Conservation (phyloP, 345 rosid genomes). For the Hirschfeldia incana region DNA sequence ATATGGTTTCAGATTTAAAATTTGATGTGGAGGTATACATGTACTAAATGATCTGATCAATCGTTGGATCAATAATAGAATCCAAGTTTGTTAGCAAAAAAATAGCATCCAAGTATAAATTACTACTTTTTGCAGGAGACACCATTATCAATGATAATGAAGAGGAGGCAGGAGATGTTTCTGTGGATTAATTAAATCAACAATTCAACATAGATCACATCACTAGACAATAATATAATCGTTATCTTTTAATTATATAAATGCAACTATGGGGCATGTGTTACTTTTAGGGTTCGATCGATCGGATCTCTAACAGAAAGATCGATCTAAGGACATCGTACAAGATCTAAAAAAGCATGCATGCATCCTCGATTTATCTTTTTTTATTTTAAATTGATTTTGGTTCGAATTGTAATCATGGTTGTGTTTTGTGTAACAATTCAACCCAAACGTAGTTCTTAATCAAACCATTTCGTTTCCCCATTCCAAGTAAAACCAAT, state of each 20-base stretch:
- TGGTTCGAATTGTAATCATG: not conserved
- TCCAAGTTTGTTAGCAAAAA: too few species aligned
- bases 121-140: not conserved
- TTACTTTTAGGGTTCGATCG: conserved; percentile 19
- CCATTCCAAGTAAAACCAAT: not conserved
- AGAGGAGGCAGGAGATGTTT: not conserved
- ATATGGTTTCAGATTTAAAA: not conserved
- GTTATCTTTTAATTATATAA: not conserved
- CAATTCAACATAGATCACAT: conserved; percentile 10
- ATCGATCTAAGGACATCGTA: not conserved
- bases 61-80: conserved; percentile 6
- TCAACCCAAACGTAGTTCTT: not conserved
- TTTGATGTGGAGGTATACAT: not conserved
- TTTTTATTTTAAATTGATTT: not conserved
- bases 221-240: not conserved
- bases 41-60: not conserved
- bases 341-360: conserved; percentile 16
- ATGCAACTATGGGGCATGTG: conserved; percentile 1
- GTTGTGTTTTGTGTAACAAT: not conserved
- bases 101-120: not conserved
- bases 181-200: not conserved
- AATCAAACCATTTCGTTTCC: not conserved
- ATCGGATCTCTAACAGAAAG: conserved; percentile 20
- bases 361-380: not conserved
- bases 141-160: not conserved